Conservation (phyloP, 345 rosid species). For the Theobroma cacao region DNA sequence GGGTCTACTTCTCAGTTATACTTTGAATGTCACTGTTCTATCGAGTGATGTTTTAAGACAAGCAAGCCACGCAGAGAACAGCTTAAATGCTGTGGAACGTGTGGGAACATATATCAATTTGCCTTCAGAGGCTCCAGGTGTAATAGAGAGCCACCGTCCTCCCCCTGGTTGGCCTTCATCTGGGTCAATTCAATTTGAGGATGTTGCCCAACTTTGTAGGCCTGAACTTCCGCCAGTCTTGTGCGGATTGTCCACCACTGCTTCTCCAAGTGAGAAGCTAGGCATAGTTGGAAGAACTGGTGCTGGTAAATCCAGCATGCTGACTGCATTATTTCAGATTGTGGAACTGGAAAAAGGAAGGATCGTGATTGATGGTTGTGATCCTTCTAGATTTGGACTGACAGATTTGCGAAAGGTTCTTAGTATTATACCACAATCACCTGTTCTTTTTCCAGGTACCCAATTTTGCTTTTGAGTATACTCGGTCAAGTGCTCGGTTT, state of each 20-base stretch:
- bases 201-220: slow-evolving; percentile 77
- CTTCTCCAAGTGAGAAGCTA: slow-evolving; percentile 72
- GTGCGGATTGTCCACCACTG: slow-evolving; percentile 63
- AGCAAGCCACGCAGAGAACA: slow-evolving; percentile 93
- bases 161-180: slow-evolving; percentile 82
- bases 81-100: slow-evolving; percentile 93
- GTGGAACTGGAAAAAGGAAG: slow-evolving; percentile 84
- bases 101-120: slow-evolving; percentile 82
- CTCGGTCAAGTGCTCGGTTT: neutral
- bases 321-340: slow-evolving; percentile 85
- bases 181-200: slow-evolving; percentile 73
- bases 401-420: slow-evolving; percentile 76
- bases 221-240: slow-evolving; percentile 89
- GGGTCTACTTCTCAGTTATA: slow-evolving; percentile 94
- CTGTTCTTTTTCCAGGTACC: slow-evolving; percentile 92
- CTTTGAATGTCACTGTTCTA: slow-evolving; percentile 72
- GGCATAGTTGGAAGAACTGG: slow-evolving; percentile 99
- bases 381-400: slow-evolving; percentile 64
- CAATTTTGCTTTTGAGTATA: neutral
- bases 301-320: slow-evolving; percentile 93
- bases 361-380: slow-evolving; percentile 65
- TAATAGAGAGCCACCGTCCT: slow-evolving; percentile 65
- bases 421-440: slow-evolving; percentile 89
- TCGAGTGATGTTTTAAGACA: slow-evolving; percentile 78
- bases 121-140: slow-evolving; percentile 80